Percentiles rank a stretch among this genome's conserved stretches.
phyloP scores from a whole-genome alignment of 2,329 filamentous ascomycete species.

The Bipolaris sorokiniana region DNA sequence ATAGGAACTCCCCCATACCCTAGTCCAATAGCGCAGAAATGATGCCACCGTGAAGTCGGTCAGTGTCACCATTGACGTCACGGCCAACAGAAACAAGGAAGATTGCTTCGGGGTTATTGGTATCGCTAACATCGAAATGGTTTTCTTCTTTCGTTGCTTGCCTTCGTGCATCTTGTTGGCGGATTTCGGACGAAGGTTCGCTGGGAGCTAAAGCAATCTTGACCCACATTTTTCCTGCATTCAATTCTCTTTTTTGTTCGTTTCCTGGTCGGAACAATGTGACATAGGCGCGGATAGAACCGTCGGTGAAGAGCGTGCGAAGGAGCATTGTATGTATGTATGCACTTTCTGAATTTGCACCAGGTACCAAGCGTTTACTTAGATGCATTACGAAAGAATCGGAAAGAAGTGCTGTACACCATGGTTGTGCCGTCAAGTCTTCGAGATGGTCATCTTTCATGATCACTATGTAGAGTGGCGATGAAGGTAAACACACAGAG shows the following conservation, averaged over 20 bases:
- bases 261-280: slow-evolving; percentile 28
- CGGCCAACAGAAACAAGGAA: slow-evolving; percentile 29
- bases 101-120: slow-evolving; percentile 26
- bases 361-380: slow-evolving; percentile 16
- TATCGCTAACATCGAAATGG: slow-evolving; percentile 15
- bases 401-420: slow-evolving; percentile 34
- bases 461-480: not conserved
- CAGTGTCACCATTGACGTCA: slow-evolving; percentile 29
- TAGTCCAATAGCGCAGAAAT: slow-evolving; percentile 35
- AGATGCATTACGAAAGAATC: slow-evolving; percentile 24
- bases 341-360: slow-evolving; percentile 3
- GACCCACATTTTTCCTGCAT: slow-evolving; percentile 13
- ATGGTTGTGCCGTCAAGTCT: slow-evolving; percentile 34
- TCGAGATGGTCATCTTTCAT: slow-evolving; percentile 27
- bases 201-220: slow-evolving; percentile 1
- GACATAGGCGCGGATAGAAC: slow-evolving; percentile 32
- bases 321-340: slow-evolving; percentile 31
- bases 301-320: slow-evolving; percentile 32
- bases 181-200: not conserved
- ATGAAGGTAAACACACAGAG: not conserved
- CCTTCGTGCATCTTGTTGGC: slow-evolving; percentile 1
- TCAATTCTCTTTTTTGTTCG: slow-evolving; percentile 4
- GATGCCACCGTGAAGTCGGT: slow-evolving; percentile 36
- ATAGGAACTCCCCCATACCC: slow-evolving; percentile 32
- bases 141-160: slow-evolving; percentile 20